These are phyloP conservation scores for Vanrija humicola DNA, from an alignment of 1,284 basidiomycete species.

Conservation along the genomic window DNA sequence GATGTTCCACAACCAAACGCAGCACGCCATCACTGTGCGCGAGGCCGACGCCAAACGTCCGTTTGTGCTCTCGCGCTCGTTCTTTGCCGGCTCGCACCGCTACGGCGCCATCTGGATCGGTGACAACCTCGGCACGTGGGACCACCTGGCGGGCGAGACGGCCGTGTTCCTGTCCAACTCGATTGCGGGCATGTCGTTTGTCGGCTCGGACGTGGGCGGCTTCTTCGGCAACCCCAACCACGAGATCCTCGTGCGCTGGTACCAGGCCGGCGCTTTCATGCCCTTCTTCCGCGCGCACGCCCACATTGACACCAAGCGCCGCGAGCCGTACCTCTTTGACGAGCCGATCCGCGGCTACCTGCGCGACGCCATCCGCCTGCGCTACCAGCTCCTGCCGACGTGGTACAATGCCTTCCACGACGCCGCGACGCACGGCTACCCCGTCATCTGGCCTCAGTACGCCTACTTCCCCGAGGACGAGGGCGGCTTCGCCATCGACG, in stretches of 20 bases:
- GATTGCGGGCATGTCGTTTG: conserved; percentile 90
- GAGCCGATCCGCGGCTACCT: conserved; percentile 82
- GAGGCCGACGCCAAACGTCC: conserved; percentile 73
- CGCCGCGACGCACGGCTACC: conserved; percentile 70
- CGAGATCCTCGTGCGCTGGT: conserved; percentile 96
- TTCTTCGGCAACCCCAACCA: conserved; percentile 96
- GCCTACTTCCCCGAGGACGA: conserved; percentile 85
- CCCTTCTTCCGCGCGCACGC: conserved; percentile 99
- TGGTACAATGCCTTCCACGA: conserved; percentile 98
- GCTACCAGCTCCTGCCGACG: conserved; percentile 83
- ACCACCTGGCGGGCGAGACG: conserved; percentile 88
- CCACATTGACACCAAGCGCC: conserved; percentile 94
- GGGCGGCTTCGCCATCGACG: conserved; percentile 79
- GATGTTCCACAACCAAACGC: conserved; percentile 70
- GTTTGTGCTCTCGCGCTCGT: conserved; percentile 91
- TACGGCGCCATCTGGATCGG: conserved; percentile 99
- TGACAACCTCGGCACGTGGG: conserved; percentile 94
- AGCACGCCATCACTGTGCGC: conserved; percentile 73
- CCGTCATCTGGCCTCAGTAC: conserved; percentile 88
- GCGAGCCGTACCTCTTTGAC: conserved; percentile 89
- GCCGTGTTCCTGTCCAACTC: conserved; percentile 90
- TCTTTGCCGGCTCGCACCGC: conserved; percentile 92
- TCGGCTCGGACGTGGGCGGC: conserved; percentile 93
- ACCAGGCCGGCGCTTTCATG: conserved; percentile 88
- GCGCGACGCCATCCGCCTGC: conserved; percentile 71